Evolutionary conservation across 352 stramenopile genomes (phyloP), one percentile per base, ranked within the genome.

Genomic region (Phytophthora colocasiae): DNA sequence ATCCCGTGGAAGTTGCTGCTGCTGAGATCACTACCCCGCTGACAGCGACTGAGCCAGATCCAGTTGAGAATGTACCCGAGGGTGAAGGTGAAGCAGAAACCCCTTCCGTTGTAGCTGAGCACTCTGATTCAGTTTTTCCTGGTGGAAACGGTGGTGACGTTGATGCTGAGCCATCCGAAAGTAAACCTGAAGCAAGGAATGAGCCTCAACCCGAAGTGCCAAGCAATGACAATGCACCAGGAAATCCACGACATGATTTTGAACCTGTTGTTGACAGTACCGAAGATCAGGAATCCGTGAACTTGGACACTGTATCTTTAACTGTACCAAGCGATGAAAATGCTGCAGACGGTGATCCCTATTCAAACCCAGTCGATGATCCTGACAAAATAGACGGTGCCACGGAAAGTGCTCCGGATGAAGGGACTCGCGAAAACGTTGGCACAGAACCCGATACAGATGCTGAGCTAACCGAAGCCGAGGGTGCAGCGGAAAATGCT

Each of bases 31-130:
- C 51, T 44, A 39, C 7, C 11, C 22, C 38, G 34, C n/a, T 32
- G 6, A 10, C 40, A 34, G 58, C 57, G 11, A 45, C 22, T 41
- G 47, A 41, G 14, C 32, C 48, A 26, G 45, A 55, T 55, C n/a
- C 19, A 29, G 17, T 24, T 14, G 26, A 9, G 50, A 48, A 49
- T 4, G 39, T 15, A 12, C 15, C 14, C 6, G 44, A 53, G 26
- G 17, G 4, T 10, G 44, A 64, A 53, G 29, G 8, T n/a, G 38
- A 47, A 58, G 26, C 32, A 17, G 32, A 52, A 9, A 10, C 12
- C 48, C 52, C 46, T 57, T 29, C 14, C 27, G 27, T 31, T 57
- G 39, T 6, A 49, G 49, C 19, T 43, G 56, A 57, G 15, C 22
- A 55, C 17, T 1, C 32, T 46, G 34, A 40, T 48, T 32, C 45